Base-by-base conservation (phyloP, 495 filamentous ascomycete species). In the Sordaria brevicollis region DNA sequence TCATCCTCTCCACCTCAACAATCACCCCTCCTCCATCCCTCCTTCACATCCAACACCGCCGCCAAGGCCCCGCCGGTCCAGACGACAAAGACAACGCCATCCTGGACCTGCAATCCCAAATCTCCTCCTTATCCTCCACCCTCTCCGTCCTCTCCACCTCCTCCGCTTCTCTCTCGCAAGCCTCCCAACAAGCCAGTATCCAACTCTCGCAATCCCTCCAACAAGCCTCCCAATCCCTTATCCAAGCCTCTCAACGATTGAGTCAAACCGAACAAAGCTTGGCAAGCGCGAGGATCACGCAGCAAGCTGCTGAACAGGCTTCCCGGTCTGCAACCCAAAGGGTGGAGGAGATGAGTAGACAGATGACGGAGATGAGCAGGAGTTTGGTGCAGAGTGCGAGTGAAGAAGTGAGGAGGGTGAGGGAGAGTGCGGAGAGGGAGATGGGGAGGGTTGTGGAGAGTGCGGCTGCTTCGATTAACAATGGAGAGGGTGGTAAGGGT, bases 181-280 rank as follows among this genome's bases (percentile, higher is more conserved):
- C 81, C 2, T 74, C 77, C 66, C 79, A 82, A 65, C 78, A 80
- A 66, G 76, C 80, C 4, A 74, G 77, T 67, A 80, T 82, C 67
- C 79, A 80, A 67, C 77, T 81, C 71, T 75, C 76, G 73, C 68
- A 81, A 39, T 75, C 76, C 34, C 78, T 71, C 70, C 79, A 79
- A 67, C 79, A 82, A 65, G 71, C 82, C 43, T 76, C 74, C 36
- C 76, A 79, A 31, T 77, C 73, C 17, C 71, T 79, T 29, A 66
- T 72, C 21, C 77, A 79, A 17, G 73, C 71, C 9, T 70, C 68
- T 5, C 75, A 77, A 17, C 73, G 70, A 4, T 73, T 79, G 33
- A 70, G 65, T 39, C 74, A 79, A 65, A 79, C 74, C 0, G 69
- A 76, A 39, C 69, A 70, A 2, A 66, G 68, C 39, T 69, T 79